Conservation (phyloP, 106 monocot genomes). For the Dendrobium nobile region DNA sequence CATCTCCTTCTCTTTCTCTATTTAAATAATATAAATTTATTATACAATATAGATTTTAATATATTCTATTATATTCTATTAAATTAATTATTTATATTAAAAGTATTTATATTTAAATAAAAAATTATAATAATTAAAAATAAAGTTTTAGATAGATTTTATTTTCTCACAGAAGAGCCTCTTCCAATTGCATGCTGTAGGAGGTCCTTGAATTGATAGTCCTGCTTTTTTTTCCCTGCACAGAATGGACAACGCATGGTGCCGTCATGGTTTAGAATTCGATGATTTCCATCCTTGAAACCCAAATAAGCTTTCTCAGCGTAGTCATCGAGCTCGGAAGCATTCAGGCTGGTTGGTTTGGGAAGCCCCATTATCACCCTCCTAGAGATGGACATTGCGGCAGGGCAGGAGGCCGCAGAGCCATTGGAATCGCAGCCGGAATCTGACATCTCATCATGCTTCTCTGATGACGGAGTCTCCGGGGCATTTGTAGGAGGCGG, state of each 20-base stretch:
- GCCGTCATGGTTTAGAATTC: slow-evolving; percentile 30
- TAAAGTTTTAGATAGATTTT: no score
- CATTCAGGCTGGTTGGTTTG: slow-evolving; percentile 50
- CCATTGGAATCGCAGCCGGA: slow-evolving; percentile 56
- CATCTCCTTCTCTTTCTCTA: no score
- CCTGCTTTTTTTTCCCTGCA: slow-evolving; percentile 54
- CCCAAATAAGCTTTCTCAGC: slow-evolving; percentile 27
- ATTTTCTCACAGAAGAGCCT: no score
- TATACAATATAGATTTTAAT: no score
- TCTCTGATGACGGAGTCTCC: not conserved
- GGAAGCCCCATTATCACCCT: slow-evolving; percentile 10
- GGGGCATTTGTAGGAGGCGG: not conserved
- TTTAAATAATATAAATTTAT: no score
- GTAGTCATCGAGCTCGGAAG: slow-evolving; percentile 45
- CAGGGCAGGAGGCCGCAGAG: slow-evolving; percentile 55
- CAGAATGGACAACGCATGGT: slow-evolving; percentile 69
- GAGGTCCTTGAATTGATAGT: slow-evolving; percentile 52
- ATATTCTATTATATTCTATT: no score
- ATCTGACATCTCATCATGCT: slow-evolving; percentile 13
- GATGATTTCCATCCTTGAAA: slow-evolving; percentile 20
- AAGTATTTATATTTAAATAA: no score
- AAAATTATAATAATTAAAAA: no score
- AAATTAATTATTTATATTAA: no score
- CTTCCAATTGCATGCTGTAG: slow-evolving; percentile 66
- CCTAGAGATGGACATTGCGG: slow-evolving; percentile 7